Evolutionary conservation across 2,329 filamentous ascomycete species (phyloP), one percentile per base, ranked within the genome.

Genomic region (Pyrenophora seminiperda): DNA sequence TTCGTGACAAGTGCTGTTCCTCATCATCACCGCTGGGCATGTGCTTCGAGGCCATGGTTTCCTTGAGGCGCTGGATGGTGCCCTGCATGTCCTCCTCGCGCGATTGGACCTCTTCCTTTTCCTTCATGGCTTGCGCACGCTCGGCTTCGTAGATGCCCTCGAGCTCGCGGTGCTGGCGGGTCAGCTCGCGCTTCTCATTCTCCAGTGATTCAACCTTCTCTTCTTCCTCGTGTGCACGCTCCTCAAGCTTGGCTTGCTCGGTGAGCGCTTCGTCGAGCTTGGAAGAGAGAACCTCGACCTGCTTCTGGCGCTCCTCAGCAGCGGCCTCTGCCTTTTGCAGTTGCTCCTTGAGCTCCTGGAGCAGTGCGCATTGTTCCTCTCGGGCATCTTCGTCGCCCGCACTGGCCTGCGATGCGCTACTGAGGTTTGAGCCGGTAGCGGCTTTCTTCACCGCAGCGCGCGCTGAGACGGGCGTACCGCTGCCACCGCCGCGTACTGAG

Each of bases 141-240:
- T 99, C 94, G 36, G 89, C 86, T 73, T 97, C 93, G 72, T 96
- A 95, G 58, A 95, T 92, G 58, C 87, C 86, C 74, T 97, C 92
- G 77, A 97, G 86, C 72, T 99, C 94, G 58, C 93, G 85, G 67
- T 90, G 89, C 73, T 95, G 88, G 57, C 91, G 84, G 22, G 87
- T 84, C 47, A 87, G 81, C 62, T 97, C 92, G 63, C 90, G 85
- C 76, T 94, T 92, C 67, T 96, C 90, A 65, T 90, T 91, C 67
- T 86, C 85, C 45, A 97, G 79, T 6, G 83, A 79, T 73, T 96
- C 91, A 50, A 93, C 83, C 67, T 87, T 86, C 72, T 93, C 90
- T 54, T 94, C 91, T 66, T 85, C 86, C 73, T 96, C 92, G 71
- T 97, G 92, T 37, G 89, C 81, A 57, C 85, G 86, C 71, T 97